Evolutionary conservation across 495 filamentous ascomycete species (phyloP).

Genomic region (Penicillium antarcticum): DNA sequence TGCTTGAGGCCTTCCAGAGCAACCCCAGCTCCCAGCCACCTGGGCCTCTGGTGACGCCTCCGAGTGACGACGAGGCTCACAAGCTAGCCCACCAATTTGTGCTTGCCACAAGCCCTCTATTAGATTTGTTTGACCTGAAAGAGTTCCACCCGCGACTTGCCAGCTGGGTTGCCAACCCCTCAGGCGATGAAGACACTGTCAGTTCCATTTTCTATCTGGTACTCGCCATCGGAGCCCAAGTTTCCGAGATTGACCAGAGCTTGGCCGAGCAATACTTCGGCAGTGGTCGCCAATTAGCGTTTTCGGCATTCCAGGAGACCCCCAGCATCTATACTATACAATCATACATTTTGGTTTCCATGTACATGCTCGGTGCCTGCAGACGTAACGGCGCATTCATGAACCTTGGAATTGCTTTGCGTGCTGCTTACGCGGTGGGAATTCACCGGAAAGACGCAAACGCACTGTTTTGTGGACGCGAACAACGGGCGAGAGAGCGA

Average conservation of each 20-base stretch:
- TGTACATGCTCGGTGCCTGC: constrained; percentile 60
- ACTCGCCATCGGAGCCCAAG: constrained; percentile 59
- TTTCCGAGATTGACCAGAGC: constrained; percentile 41
- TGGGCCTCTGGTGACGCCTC: constrained; percentile 26
- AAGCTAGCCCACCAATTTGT: constrained; percentile 36
- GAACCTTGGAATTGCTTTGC: constrained; percentile 49
- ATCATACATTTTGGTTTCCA: constrained; percentile 54
- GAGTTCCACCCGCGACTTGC: constrained; percentile 34
- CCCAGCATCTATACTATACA: constrained; percentile 56
- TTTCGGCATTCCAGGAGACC: constrained; percentile 53
- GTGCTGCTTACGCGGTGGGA: constrained; percentile 58
- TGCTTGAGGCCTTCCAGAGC: constrained; percentile 56
- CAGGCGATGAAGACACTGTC: constrained; percentile 41
- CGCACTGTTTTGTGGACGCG: constrained; percentile 48
- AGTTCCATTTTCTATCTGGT: constrained; percentile 58
- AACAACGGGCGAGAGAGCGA: constrained; percentile 50
- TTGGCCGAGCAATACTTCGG: constrained; percentile 51
- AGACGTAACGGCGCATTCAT: constrained; percentile 61
- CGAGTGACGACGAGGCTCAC: constrained; percentile 35
- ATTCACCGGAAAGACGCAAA: constrained; percentile 61
- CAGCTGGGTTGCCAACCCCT: constrained; percentile 40
- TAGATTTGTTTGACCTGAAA: constrained; percentile 38
- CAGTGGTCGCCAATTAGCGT: constrained; percentile 52
- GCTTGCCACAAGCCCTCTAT: constrained; percentile 38
- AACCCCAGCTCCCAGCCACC: constrained; percentile 30